Evolutionary conservation across 768 basidiomycete species (phyloP).

Genomic region (Russula sp.): DNA sequence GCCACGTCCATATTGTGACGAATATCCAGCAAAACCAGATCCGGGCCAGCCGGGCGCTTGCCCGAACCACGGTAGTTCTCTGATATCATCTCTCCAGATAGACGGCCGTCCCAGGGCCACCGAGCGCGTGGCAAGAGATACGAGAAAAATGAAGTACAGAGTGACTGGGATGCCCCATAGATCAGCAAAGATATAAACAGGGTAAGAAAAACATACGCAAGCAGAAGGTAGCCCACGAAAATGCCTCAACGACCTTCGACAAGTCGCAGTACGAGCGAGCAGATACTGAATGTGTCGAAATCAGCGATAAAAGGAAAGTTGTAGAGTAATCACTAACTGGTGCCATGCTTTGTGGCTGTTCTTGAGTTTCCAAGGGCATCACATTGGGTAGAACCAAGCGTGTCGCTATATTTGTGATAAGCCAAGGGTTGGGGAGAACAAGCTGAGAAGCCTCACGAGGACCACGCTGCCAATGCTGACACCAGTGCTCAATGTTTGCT

Average conservation of each 20-base stretch:
- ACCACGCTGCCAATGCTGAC: constrained; percentile 23
- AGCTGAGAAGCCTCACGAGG: constrained; percentile 9
- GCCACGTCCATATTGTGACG: constrained; percentile 8
- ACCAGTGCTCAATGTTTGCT: neutral
- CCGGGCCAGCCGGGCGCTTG: constrained; percentile 24
- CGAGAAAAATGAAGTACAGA: constrained; percentile 20
- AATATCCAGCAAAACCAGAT: constrained; percentile 6
- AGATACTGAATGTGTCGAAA: constrained; percentile 12
- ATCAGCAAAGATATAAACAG: neutral
- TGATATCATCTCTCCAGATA: constrained; percentile 23
- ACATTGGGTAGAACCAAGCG: constrained; percentile 19
- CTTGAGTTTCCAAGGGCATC: constrained; percentile 14
- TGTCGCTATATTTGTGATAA: constrained; percentile 11
- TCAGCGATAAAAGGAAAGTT: neutral
- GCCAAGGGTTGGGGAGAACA: neutral
- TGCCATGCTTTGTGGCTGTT: constrained; percentile 19
- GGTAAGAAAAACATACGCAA: constrained; percentile 12
- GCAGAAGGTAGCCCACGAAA: constrained; percentile 23
- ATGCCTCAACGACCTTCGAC: constrained; percentile 23
- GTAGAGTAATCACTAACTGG: constrained; percentile 6
- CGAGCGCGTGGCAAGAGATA: constrained; percentile 17
- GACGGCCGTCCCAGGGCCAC: constrained; percentile 16
- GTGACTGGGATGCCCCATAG: constrained; percentile 7
- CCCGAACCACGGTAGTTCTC: constrained; percentile 23
- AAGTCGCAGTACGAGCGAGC: constrained; percentile 24